A percentile compares a stretch with the other conserved stretches of the same genome.
phyloP scores from a whole-genome alignment of 768 basidiomycete species.

The Mrakia gelida region DNA sequence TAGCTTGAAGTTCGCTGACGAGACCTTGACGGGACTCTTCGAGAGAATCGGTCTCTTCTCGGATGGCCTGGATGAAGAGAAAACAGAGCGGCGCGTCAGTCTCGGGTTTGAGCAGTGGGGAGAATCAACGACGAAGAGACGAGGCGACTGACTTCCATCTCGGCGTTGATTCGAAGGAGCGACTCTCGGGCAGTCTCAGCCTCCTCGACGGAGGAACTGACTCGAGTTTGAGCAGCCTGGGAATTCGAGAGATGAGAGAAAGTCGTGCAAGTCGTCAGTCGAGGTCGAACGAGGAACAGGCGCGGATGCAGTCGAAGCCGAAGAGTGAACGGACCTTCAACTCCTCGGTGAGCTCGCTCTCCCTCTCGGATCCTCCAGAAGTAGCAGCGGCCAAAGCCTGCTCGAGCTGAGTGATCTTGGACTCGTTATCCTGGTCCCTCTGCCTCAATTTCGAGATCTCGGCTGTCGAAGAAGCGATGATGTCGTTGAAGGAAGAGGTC shows the following conservation, averaged over 20 bases:
- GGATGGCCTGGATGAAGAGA: slow-evolving; percentile 5
- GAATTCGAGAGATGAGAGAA: not conserved
- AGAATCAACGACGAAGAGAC: not conserved
- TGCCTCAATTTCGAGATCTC: slow-evolving; percentile 6
- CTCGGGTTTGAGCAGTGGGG: not conserved
- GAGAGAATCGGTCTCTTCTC: slow-evolving; percentile 8
- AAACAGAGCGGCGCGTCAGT: not conserved
- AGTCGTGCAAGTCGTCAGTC: not conserved
- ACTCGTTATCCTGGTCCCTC: not conserved
- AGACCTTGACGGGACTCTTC: not conserved
- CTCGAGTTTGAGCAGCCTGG: slow-evolving; percentile 13
- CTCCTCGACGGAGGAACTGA: slow-evolving; percentile 1
- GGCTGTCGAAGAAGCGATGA: not conserved
- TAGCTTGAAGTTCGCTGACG: slow-evolving; percentile 19
- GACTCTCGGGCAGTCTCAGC: slow-evolving; percentile 1
- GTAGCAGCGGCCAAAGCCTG: not conserved
- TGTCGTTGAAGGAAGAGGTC: not conserved
- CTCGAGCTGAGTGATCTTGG: not conserved
- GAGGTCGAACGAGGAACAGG: no score
- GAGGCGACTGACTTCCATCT: slow-evolving; percentile 19
- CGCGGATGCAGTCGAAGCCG: no score
- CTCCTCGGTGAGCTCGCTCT: slow-evolving; percentile 12
- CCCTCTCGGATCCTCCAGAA: not conserved
- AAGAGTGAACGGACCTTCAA: not conserved
- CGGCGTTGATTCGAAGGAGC: slow-evolving; percentile 1